Evolutionary conservation across 768 basidiomycete species (phyloP), one percentile per base, ranked within the genome.

Genomic region (Hebeloma cylindrosporum): DNA sequence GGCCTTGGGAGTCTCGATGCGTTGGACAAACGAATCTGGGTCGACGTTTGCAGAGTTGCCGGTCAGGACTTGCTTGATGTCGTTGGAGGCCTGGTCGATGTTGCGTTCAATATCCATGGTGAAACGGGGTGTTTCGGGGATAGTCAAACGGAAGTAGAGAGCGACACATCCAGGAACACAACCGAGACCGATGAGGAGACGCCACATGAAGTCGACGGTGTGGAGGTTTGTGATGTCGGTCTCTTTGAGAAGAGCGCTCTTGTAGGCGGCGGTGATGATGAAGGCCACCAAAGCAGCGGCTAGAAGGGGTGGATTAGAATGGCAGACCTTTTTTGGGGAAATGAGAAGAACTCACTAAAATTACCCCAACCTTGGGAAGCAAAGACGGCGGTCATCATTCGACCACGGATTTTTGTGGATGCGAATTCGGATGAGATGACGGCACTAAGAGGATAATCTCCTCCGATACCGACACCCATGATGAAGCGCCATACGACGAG

Each of bases 21-120:
- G 79, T 59, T 85, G 77, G 26, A 83, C 60, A 33, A 72, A 57
- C 8, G 78, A 74, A 38, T 85, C 82, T 3, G 76, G 73, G 54
- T 85, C 79, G 26, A 70, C 68, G 17, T 67, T 57, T 56, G 63
- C 71, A 5, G 58, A 67, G 27, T 78, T 77, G 11, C 68, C 70
- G 14, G 71, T 67, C 34, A 93, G 51, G 44, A 89, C 86, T 34
- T 75, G 73, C 46, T 84, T 75, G 51, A 92, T 87, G 56, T 93
- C 92, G 22, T 74, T 66, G 1, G 80, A 44, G 5, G 90, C 92
- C 59, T 85, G 87, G 29, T 77, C 70, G 32, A 94, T 69, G 63
- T 93, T 92, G 38, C 85, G 75, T 64, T 93, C 89, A 48, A 94
- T 79, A 71, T 94, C 92, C 86, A 93, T 93, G 47, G 92, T 95